Conservation (phyloP, 352 stramenopile species). For the Elongisporangium undulatum region DNA sequence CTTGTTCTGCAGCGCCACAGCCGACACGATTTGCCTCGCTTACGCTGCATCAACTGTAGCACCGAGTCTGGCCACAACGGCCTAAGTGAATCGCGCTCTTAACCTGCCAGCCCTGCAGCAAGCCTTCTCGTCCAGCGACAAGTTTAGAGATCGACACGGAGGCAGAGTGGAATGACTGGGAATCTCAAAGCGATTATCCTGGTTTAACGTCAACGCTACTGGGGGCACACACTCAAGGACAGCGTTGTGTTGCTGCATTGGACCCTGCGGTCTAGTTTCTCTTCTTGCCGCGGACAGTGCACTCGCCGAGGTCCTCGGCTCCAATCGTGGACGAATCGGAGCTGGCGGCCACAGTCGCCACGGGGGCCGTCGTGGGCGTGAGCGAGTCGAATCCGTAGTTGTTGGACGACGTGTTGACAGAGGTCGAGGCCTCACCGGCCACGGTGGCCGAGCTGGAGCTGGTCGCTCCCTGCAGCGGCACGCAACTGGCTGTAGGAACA, state of each 20-base stretch:
- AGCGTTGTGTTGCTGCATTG: neutral
- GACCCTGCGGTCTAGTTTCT: neutral
- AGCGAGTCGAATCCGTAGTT: neutral
- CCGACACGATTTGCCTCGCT: too few species aligned
- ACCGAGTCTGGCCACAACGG: too few species aligned
- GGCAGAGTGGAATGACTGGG: too few species aligned
- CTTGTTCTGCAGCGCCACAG: too few species aligned
- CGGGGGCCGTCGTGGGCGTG: neutral
- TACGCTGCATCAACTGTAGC: too few species aligned
- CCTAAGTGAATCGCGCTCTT: too few species aligned
- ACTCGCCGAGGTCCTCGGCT: neutral
- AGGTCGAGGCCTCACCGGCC: neutral
- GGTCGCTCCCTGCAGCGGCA: slow-evolving; percentile 5
- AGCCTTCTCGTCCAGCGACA: too few species aligned
- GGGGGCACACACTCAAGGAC: neutral
- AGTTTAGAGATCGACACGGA: too few species aligned
- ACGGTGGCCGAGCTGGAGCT: neutral
- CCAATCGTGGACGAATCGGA: neutral
- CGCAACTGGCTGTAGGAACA: neutral
- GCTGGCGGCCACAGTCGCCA: neutral
- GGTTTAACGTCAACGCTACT: neutral
- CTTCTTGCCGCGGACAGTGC: neutral
- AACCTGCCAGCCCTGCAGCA: too few species aligned
- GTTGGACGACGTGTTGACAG: neutral
- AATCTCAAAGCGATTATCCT: neutral